Evolutionary conservation across 441 rosid genomes (phyloP).

Genomic region (Francoa sonchifolia): DNA sequence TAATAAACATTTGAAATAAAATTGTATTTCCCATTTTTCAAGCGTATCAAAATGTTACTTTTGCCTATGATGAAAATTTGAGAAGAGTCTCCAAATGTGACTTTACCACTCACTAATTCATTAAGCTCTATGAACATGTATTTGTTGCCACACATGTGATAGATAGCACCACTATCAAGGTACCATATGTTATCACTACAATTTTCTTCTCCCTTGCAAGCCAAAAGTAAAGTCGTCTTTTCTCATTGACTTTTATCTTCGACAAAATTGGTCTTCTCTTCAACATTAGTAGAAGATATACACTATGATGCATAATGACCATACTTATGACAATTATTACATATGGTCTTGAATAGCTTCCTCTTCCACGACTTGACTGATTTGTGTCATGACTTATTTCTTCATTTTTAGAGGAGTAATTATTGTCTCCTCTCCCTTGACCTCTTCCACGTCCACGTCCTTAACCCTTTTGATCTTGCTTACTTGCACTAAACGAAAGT

Average conservation of each 20-base stretch:
- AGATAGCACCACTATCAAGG: constrained; percentile 4
- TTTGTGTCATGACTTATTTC: not conserved
- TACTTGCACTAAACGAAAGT: not conserved
- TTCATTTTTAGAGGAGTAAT: not conserved
- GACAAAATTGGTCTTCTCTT: not conserved
- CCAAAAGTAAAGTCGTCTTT: not conserved
- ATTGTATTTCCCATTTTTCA: constrained; percentile 1
- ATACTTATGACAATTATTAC: constrained; percentile 2
- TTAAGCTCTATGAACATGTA: not conserved
- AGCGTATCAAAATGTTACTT: constrained; percentile 1
- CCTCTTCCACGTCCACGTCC: not conserved
- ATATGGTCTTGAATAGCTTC: not conserved
- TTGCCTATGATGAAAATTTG: not conserved
- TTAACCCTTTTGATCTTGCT: not conserved
- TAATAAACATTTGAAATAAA: constrained; percentile 6
- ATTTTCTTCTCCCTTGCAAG: not conserved
- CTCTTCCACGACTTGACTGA: constrained; percentile 2
- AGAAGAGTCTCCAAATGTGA: not conserved
- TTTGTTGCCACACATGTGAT: constrained; percentile 3
- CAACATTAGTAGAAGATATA: not conserved
- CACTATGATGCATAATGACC: constrained; percentile 7
- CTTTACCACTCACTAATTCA: not conserved
- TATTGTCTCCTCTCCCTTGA: not conserved
- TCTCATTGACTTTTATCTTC: not conserved
- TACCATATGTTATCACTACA: not conserved